Evolutionary conservation across 2,329 filamentous ascomycete genomes (phyloP).

Genomic region (Verticillium klebahnii): DNA sequence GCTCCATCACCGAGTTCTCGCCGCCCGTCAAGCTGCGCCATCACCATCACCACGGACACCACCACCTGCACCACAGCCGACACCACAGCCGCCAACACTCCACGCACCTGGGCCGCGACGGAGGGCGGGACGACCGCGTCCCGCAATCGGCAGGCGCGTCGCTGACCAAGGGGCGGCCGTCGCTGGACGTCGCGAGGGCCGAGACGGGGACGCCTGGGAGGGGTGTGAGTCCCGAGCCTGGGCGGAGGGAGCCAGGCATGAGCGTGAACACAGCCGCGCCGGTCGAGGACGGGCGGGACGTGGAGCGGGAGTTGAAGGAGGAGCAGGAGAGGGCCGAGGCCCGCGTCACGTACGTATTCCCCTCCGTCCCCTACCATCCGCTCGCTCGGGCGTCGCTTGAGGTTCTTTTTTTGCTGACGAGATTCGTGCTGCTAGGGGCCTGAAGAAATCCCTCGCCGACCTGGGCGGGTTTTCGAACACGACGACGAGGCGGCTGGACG

Average conservation of each 20-base stretch:
- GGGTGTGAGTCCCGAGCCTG: neutral
- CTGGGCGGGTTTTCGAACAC: conserved; percentile 57
- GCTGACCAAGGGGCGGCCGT: conserved; percentile 26
- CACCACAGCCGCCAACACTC: conserved; percentile 22
- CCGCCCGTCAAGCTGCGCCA: conserved; percentile 39
- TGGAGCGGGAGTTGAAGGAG: conserved; percentile 32
- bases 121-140: conserved; percentile 21
- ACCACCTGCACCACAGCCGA: conserved; percentile 28
- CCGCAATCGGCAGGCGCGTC: conserved; percentile 13
- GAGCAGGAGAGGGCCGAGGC: conserved; percentile 35
- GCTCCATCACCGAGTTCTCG: conserved; percentile 51
- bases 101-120: conserved; percentile 20
- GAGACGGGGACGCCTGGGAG: conserved; percentile 31
- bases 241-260: neutral
- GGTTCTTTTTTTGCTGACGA: neutral
- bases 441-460: conserved; percentile 46
- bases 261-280: neutral
- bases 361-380: neutral
- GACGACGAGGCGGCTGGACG: conserved; percentile 63
- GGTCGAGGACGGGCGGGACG: conserved; percentile 13
- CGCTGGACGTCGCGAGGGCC: conserved; percentile 40
- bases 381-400: neutral
- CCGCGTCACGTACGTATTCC: conserved; percentile 33
- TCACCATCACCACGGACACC: conserved; percentile 21
- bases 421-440: conserved; percentile 30